phyloP scores from a whole-genome alignment of 2,329 filamentous ascomycete species.

The Xylariaceae sp. region DNA sequence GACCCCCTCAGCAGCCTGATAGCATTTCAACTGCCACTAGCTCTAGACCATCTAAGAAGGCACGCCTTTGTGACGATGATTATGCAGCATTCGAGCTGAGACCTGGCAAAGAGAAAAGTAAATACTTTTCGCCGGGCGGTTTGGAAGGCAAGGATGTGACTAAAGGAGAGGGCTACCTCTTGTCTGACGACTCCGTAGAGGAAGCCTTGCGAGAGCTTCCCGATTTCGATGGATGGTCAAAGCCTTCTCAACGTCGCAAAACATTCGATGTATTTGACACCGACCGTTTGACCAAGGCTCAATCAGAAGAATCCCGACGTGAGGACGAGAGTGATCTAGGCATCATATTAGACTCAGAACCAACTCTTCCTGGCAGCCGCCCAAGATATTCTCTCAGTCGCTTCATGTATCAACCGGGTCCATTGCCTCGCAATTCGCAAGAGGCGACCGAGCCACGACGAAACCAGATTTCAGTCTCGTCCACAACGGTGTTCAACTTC shows the following conservation, averaged over 20 bases:
- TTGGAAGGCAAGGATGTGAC: conserved; percentile 23
- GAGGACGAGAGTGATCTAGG: conserved; percentile 17
- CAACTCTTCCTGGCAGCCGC: conserved; percentile 24
- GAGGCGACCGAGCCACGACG: conserved; percentile 4
- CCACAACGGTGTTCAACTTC: conserved; percentile 19
- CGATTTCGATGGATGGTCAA: conserved; percentile 47
- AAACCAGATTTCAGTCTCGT: conserved; percentile 23
- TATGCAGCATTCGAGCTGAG: conserved; percentile 24
- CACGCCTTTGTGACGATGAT: conserved; percentile 47
- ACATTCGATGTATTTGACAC: conserved; percentile 44
- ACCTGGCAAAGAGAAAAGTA: conserved; percentile 44
- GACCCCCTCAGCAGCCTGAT: conserved; percentile 11
- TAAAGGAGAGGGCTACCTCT: conserved; percentile 40
- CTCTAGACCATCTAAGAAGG: conserved; percentile 50
- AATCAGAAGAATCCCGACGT: conserved; percentile 11
- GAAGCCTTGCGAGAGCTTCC: conserved; percentile 48
- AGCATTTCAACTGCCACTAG: conserved; percentile 11
- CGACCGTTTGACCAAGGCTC: conserved; percentile 22
- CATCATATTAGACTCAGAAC: not conserved
- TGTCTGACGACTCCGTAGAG: conserved; percentile 55
- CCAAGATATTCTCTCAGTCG: conserved; percentile 31
- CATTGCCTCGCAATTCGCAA: conserved; percentile 12
- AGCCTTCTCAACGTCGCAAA: conserved; percentile 33
- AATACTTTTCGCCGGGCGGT: conserved; percentile 42
- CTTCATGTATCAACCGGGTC: conserved; percentile 28